A percentile compares a stretch with the other conserved stretches of the same genome.
These are phyloP conservation scores for Capsicum rhomboideum DNA, from an alignment of 257 asterid species.

Conservation along the genomic window DNA sequence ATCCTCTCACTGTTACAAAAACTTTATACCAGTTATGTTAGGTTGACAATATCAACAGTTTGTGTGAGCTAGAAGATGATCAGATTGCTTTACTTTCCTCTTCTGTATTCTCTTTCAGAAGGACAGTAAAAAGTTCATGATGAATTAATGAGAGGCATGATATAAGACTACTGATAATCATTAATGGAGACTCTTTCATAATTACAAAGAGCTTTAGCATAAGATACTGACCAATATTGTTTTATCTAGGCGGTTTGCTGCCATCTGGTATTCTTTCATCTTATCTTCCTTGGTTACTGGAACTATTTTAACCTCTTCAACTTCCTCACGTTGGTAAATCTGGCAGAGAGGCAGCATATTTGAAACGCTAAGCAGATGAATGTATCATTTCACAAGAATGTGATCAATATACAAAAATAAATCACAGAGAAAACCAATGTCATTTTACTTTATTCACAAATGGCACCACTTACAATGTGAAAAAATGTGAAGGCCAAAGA, in stretches of 20 bases:
- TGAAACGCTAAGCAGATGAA: neutral
- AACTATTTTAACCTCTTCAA: conserved; percentile 68
- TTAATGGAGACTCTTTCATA: neutral
- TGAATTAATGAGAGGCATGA: neutral
- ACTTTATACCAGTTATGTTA: neutral
- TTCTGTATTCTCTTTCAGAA: neutral
- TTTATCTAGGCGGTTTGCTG: conserved; percentile 73
- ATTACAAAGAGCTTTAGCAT: conserved; percentile 7
- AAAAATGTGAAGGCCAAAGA: conserved; percentile 1
- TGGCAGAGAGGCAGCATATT: conserved; percentile 17
- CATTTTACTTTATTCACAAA: neutral
- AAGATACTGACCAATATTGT: conserved; percentile 54
- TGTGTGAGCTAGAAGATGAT: neutral
- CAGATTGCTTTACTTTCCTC: neutral
- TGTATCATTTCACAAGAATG: neutral
- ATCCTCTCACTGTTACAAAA: neutral
- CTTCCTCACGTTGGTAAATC: conserved; percentile 84
- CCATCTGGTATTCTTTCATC: conserved; percentile 68
- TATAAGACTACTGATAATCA: neutral
- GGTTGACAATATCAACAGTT: neutral
- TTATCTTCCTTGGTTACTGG: conserved; percentile 47
- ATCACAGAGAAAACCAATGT: neutral
- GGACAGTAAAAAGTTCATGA: neutral
- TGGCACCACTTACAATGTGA: neutral
- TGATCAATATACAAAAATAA: neutral